phyloP scores from a whole-genome alignment of 306 rosid genomes.

The Medicago arabica region DNA sequence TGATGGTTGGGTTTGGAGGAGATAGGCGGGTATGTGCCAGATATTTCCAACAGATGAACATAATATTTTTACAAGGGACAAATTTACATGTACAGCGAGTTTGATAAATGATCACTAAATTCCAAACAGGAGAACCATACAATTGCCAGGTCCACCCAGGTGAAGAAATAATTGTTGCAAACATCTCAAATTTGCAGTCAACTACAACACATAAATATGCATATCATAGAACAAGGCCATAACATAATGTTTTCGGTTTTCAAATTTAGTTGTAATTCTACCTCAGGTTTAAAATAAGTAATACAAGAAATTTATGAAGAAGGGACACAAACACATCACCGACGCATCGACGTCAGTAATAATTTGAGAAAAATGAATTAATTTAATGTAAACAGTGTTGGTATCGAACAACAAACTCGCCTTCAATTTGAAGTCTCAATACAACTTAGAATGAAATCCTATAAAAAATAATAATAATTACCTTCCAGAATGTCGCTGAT shows the following conservation, averaged over 20 bases:
- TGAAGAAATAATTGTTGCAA: slow-evolving; percentile 7
- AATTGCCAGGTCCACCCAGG: slow-evolving; percentile 13
- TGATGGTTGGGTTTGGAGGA: background rate
- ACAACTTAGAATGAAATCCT: background rate
- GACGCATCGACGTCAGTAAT: background rate
- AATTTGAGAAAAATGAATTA: background rate
- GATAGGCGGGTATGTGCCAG: background rate
- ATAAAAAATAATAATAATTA: slow-evolving; percentile 38
- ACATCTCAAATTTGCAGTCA: background rate
- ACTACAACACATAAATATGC: slow-evolving; percentile 17
- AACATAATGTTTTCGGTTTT: slow-evolving; percentile 23
- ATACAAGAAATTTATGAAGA: background rate
- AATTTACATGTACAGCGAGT: slow-evolving; percentile 5
- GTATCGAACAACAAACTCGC: background rate
- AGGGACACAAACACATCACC: background rate
- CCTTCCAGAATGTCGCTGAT: slow-evolving; percentile 89
- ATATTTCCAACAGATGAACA: slow-evolving; percentile 24
- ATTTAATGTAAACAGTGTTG: background rate
- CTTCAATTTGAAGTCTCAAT: background rate
- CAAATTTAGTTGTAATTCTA: background rate
- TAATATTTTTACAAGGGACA: slow-evolving; percentile 9
- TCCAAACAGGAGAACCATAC: slow-evolving; percentile 7
- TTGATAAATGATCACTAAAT: background rate
- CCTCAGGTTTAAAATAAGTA: background rate
- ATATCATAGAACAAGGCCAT: slow-evolving; percentile 3